A percentile compares a stretch with the other conserved stretches of the same genome.
Evolutionary conservation across 1,284 basidiomycete species (phyloP).

Genomic region (Anthracocystis panici-leucophaei): DNA sequence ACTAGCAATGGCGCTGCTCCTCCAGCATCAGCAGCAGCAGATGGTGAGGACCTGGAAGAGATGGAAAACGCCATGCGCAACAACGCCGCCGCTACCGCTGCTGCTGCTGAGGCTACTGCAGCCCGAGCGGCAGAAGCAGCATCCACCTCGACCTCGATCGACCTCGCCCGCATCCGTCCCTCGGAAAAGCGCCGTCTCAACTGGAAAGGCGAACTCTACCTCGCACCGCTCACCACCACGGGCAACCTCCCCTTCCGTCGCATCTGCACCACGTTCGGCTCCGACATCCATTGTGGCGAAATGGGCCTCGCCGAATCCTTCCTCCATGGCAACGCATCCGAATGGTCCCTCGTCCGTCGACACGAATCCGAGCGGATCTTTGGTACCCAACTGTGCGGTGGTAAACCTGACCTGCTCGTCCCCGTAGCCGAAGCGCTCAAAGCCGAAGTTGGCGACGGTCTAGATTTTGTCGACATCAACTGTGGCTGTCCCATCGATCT

Average conservation of each 20-base stretch:
- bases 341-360: constrained; percentile 67
- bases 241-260: constrained; percentile 95
- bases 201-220: constrained; percentile 87
- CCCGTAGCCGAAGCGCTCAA: constrained; percentile 86
- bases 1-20: constrained; percentile 70
- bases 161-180: constrained; percentile 76
- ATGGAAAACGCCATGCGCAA: constrained; percentile 53
- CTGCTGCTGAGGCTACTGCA: not conserved
- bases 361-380: constrained; percentile 91
- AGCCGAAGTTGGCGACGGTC: constrained; percentile 74
- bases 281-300: constrained; percentile 94
- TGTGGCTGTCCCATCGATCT: constrained; percentile 97
- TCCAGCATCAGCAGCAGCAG: constrained; percentile 71
- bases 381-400: constrained; percentile 81
- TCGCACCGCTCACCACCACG: constrained; percentile 94
- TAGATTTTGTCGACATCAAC: constrained; percentile 95
- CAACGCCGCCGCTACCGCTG: constrained; percentile 6
- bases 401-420: constrained; percentile 75
- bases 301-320: constrained; percentile 73
- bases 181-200: constrained; percentile 86
- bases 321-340: constrained; percentile 55
- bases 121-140: constrained; percentile 30
- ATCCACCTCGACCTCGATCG: constrained; percentile 35
- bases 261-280: constrained; percentile 85
- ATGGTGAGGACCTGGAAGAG: constrained; percentile 57